These are phyloP conservation scores for Brassica cretica DNA, from an alignment of 345 rosid species.

Conservation along the genomic window DNA sequence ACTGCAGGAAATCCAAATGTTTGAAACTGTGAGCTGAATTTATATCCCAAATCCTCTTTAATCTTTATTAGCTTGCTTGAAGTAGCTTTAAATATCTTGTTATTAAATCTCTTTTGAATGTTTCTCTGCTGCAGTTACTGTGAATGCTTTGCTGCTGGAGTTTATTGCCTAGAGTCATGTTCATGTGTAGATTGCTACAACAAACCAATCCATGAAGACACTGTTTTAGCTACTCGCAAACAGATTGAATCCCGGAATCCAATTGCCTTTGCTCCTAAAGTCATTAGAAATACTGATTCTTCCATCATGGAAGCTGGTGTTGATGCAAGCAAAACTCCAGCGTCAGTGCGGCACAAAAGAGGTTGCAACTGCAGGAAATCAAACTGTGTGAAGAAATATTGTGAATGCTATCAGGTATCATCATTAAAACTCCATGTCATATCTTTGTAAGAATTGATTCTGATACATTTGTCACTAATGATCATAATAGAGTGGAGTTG, in stretches of 20 bases:
- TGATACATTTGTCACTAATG: conserved; percentile 7
- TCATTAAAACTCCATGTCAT: conserved; percentile 1
- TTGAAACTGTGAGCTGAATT: conserved; percentile 85
- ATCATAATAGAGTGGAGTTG: conserved; percentile 76
- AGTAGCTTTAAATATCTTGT: neutral
- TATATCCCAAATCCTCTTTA: neutral
- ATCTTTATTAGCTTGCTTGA: neutral
- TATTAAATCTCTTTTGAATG: neutral
- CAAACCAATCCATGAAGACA: conserved; percentile 89
- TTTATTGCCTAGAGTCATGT: conserved; percentile 88
- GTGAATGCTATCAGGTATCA: conserved; percentile 97
- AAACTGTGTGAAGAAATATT: conserved; percentile 88
- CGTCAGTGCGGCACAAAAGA: conserved; percentile 89
- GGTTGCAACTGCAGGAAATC: conserved; percentile 99
- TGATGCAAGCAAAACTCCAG: conserved; percentile 81
- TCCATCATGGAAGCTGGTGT: conserved; percentile 55
- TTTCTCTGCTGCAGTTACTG: conserved; percentile 66
- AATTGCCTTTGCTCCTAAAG: conserved; percentile 98
- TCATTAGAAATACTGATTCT: conserved; percentile 64
- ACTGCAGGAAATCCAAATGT: conserved; percentile 94
- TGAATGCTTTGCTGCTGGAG: conserved; percentile 99
- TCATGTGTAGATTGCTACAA: conserved; percentile 94
- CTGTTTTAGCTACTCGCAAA: conserved; percentile 91
- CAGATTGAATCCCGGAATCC: conserved; percentile 96
- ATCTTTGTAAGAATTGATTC: conserved; percentile 27